Evolutionary conservation across 2,329 filamentous ascomycete species (phyloP).

Genomic region (Colletotrichum higginsianum): DNA sequence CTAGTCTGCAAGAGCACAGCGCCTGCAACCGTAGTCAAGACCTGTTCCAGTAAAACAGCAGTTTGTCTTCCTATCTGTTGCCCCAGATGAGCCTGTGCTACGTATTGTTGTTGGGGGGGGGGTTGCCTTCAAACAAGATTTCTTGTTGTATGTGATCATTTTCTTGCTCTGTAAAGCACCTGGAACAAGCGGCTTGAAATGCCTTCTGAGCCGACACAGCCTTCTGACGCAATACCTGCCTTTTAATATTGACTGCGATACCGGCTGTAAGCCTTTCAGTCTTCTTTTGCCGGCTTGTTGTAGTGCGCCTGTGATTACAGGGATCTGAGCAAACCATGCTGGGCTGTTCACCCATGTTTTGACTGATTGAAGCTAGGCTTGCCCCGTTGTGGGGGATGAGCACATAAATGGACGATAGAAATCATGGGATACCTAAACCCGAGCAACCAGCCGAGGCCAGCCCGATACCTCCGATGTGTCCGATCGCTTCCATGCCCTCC

Average conservation of each 20-base stretch:
- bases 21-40: too few relatives aligned
- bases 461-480: too few relatives aligned
- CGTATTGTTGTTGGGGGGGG: not conserved
- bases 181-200: conserved; percentile 10
- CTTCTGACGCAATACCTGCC: not conserved
- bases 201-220: not conserved
- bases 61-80: not conserved
- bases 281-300: not conserved
- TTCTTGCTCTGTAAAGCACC: not conserved
- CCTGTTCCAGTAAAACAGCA: too few relatives aligned
- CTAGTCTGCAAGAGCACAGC: too few relatives aligned
- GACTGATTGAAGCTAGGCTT: conserved; percentile 3
- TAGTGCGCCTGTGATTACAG: not conserved
- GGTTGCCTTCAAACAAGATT: not conserved
- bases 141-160: not conserved
- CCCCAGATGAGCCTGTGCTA: conserved; percentile 8
- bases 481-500: too few relatives aligned
- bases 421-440: too few relatives aligned
- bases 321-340: conserved; percentile 3
- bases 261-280: not conserved
- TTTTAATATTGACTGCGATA: not conserved
- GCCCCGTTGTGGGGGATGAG: conserved; percentile 6
- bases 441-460: too few relatives aligned
- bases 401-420: conserved; percentile 21
- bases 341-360: not conserved